A percentile compares a stretch with the other conserved stretches of the same genome.
phyloP scores from a whole-genome alignment of 208 protist genomes.

The Porcisia deanei region DNA sequence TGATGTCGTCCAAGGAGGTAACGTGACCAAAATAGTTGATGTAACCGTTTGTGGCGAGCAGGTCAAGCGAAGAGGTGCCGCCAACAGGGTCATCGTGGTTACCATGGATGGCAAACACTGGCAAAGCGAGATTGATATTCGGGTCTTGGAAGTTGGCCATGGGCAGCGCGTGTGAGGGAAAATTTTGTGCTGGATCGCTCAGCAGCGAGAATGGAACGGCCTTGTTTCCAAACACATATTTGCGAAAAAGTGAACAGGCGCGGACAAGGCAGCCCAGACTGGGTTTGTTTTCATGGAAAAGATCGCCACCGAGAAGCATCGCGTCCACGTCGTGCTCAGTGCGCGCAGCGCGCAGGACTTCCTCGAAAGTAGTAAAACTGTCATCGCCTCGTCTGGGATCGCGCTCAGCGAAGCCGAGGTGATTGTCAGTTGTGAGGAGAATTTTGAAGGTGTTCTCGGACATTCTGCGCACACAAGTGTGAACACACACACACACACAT shows the following conservation, averaged over 20 bases:
- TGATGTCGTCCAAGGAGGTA: constrained; percentile 92
- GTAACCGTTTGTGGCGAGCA: constrained; percentile 92
- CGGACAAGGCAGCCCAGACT: constrained; percentile 91
- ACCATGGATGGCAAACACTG: constrained; percentile 99
- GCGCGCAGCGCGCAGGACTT: constrained; percentile 94
- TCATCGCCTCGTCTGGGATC: constrained; percentile 97
- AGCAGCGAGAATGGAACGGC: constrained; percentile 91
- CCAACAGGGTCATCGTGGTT: constrained; percentile 99
- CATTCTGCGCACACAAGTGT: constrained; percentile 3
- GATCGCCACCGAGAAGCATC: constrained; percentile 97
- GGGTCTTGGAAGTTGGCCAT: constrained; percentile 95
- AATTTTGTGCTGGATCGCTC: constrained; percentile 92
- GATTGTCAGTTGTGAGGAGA: constrained; percentile 96
- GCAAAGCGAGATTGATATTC: constrained; percentile 98
- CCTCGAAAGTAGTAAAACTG: constrained; percentile 98
- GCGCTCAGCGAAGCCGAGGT: constrained; percentile 96
- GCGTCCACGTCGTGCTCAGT: constrained; percentile 96
- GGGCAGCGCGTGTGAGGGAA: constrained; percentile 82
- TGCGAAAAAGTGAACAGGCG: constrained; percentile 87
- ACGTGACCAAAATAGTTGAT: constrained; percentile 99
- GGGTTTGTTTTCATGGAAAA: constrained; percentile 99
- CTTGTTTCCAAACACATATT: constrained; percentile 93
- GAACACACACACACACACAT: not conserved
- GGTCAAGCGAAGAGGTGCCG: constrained; percentile 94
- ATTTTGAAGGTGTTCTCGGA: constrained; percentile 78